Percentiles rank a stretch among this genome's conserved stretches.
Conservation (phyloP, 2,329 filamentous ascomycete species). For the Graphilbum fragrans region DNA sequence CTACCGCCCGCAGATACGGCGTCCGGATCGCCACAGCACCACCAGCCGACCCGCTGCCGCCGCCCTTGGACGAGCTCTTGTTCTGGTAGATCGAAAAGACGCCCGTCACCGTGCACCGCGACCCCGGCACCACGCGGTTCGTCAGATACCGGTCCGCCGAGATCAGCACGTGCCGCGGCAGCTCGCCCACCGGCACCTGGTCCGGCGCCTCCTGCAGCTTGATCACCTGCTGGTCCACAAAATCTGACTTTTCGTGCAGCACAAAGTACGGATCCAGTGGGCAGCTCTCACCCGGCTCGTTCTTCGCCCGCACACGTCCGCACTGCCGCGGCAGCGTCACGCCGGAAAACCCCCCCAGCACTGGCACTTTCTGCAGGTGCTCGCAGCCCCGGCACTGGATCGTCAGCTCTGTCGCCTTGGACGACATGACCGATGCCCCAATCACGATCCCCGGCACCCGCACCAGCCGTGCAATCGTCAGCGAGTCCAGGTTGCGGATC, state of each 20-base stretch:
- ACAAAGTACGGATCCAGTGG: slow-evolving; percentile 94
- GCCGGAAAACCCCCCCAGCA: slow-evolving; percentile 79
- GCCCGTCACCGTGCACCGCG: slow-evolving; percentile 88
- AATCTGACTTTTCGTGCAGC: slow-evolving; percentile 82
- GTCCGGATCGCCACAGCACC: slow-evolving; percentile 90
- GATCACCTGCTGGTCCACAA: slow-evolving; percentile 96
- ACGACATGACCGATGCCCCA: slow-evolving; percentile 90
- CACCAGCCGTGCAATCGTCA: slow-evolving; percentile 87
- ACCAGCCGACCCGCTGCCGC: slow-evolving; percentile 47
- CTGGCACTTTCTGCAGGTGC: slow-evolving; percentile 54
- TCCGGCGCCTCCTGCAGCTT: slow-evolving; percentile 97
- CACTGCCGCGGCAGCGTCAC: slow-evolving; percentile 76
- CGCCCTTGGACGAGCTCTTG: slow-evolving; percentile 57
- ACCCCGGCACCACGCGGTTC: slow-evolving; percentile 90
- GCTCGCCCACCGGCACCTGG: slow-evolving; percentile 90
- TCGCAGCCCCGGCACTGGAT: slow-evolving; percentile 85
- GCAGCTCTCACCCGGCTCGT: slow-evolving; percentile 65
- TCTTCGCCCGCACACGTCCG: slow-evolving; percentile 46
- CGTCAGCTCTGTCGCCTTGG: slow-evolving; percentile 77
- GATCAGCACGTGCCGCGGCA: slow-evolving; percentile 88
- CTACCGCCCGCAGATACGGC: slow-evolving; percentile 85
- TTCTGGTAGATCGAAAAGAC: slow-evolving; percentile 97
- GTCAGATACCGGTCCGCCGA: slow-evolving; percentile 94
- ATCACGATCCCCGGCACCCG: slow-evolving; percentile 96
- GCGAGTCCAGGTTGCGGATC: slow-evolving; percentile 86